Conservation (phyloP, 345 rosid species). For the Salix suchowensis region DNA sequence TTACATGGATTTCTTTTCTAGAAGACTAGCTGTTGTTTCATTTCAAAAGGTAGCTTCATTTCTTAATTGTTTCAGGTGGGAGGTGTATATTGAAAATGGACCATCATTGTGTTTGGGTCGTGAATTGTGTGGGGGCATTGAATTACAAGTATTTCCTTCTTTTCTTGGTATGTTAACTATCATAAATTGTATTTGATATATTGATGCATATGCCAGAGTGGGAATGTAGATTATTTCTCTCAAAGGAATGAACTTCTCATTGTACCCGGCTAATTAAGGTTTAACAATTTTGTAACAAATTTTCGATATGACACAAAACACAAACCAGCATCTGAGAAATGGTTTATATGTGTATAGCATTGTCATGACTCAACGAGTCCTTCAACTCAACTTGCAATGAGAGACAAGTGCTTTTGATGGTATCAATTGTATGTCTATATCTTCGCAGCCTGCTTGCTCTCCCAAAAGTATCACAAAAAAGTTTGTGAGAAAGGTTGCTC, state of each 20-base stretch:
- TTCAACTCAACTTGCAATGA: not conserved
- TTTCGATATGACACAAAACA: not conserved
- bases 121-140: constrained; percentile 30
- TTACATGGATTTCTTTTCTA: not conserved
- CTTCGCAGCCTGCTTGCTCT: not conserved
- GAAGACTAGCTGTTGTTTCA: not conserved
- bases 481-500: not conserved
- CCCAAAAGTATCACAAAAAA: not conserved
- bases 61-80: constrained; percentile 28
- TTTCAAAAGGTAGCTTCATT: constrained; percentile 16
- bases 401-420: not conserved
- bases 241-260: not conserved
- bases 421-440: not conserved
- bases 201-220: not conserved
- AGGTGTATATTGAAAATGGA: constrained; percentile 35
- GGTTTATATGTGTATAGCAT: not conserved
- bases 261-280: not conserved
- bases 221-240: not conserved
- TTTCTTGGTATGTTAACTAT: constrained; percentile 18
- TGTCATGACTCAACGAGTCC: not conserved
- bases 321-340: not conserved
- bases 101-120: constrained; percentile 35
- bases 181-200: not conserved
- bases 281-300: not conserved
- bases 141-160: constrained; percentile 35